Conservation (phyloP, 345 rosid genomes). For the Acer saccharum region DNA sequence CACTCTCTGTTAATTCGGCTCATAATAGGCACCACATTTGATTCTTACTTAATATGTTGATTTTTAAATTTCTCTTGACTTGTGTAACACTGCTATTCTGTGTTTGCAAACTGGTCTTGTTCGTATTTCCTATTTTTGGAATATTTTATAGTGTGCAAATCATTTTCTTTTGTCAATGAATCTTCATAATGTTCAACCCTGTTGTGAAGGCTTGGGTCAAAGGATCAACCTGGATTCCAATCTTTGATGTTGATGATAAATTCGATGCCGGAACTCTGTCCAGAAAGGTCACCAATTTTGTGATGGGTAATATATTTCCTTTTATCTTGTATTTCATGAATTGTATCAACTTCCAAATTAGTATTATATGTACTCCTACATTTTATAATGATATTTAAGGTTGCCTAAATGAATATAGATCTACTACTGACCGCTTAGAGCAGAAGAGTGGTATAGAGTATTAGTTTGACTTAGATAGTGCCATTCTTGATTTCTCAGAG, state of each 20-base stretch:
- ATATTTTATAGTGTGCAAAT: background rate
- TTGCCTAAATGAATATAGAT: background rate
- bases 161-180: background rate
- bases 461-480: conserved; percentile 7
- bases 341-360: background rate
- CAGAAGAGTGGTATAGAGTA: background rate
- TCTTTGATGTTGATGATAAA: conserved; percentile 62
- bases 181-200: conserved; percentile 13
- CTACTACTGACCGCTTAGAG: background rate
- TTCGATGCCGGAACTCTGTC: conserved; percentile 70
- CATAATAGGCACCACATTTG: background rate
- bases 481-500: background rate
- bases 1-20: background rate
- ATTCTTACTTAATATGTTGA: background rate
- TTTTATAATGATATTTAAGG: background rate
- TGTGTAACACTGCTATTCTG: background rate
- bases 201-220: conserved; percentile 79
- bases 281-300: conserved; percentile 62
- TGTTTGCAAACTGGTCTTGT: background rate
- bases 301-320: conserved; percentile 64
- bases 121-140: background rate
- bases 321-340: conserved; percentile 7
- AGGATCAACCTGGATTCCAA: conserved; percentile 86
- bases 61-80: background rate
- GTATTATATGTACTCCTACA: background rate